Conservation (phyloP, 768 basidiomycete genomes). For the Fibroporia radiculosa region DNA sequence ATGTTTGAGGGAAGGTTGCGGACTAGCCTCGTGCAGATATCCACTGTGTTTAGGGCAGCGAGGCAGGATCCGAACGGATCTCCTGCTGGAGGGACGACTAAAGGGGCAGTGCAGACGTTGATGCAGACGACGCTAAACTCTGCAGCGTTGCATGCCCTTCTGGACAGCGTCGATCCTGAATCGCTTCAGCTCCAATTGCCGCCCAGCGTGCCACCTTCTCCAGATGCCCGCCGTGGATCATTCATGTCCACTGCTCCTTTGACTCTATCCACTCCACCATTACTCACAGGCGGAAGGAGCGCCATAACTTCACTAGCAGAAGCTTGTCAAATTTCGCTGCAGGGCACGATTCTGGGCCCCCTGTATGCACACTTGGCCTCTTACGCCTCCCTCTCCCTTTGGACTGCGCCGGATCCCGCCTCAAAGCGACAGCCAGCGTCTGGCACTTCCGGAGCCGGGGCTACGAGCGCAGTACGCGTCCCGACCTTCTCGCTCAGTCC, state of each 20-base stretch:
- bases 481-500: slow-evolving; percentile 93
- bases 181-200: slow-evolving; percentile 12
- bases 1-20: slow-evolving; percentile 68
- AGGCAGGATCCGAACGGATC: slow-evolving; percentile 46
- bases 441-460: slow-evolving; percentile 20
- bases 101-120: slow-evolving; percentile 66
- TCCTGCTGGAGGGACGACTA: slow-evolving; percentile 38
- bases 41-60: slow-evolving; percentile 49
- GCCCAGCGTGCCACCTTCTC: slow-evolving; percentile 11
- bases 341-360: slow-evolving; percentile 79
- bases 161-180: slow-evolving; percentile 46
- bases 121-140: slow-evolving; percentile 84
- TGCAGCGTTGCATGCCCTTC: slow-evolving; percentile 56
- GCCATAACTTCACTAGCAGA: slow-evolving; percentile 59
- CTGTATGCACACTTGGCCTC: slow-evolving; percentile 61
- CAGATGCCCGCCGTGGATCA: slow-evolving; percentile 25
- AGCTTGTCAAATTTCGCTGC: slow-evolving; percentile 70
- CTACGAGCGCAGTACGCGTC: slow-evolving; percentile 47
- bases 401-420: slow-evolving; percentile 52
- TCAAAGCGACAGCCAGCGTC: slow-evolving; percentile 33
- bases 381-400: slow-evolving; percentile 64
- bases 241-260: slow-evolving; percentile 9
- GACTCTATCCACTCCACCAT: slow-evolving; percentile 20
- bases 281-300: slow-evolving; percentile 48
- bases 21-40: slow-evolving; percentile 48